These are phyloP conservation scores for Seminavis robusta DNA, from an alignment of 108 stramenopile species.

Conservation along the genomic window DNA sequence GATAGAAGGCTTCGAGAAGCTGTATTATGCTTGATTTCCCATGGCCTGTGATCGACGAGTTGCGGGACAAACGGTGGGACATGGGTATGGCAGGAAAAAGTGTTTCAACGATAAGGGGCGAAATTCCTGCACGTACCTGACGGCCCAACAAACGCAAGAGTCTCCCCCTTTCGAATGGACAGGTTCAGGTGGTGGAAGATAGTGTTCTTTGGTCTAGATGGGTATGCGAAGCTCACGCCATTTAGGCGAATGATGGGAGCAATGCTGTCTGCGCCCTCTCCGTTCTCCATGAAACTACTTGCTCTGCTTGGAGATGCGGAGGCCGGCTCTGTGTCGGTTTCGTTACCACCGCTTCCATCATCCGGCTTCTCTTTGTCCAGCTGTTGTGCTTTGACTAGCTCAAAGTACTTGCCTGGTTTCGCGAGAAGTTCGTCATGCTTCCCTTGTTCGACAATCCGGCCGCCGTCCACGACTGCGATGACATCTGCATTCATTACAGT, in stretches of 20 bases:
- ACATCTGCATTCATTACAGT: constrained; percentile 85
- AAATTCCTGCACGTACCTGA: constrained; percentile 33
- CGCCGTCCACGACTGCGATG: constrained; percentile 82
- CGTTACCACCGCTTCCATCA: background rate
- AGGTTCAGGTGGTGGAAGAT: constrained; percentile 45
- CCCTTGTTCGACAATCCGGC: constrained; percentile 84
- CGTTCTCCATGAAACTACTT: background rate
- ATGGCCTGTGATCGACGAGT: no score
- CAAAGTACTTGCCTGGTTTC: constrained; percentile 28
- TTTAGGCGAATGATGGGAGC: background rate
- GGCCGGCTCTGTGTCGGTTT: background rate
- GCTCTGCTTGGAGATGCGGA: background rate
- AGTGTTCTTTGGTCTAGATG: constrained; percentile 8
- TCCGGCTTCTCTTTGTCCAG: background rate
- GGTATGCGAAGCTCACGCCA: constrained; percentile 5
- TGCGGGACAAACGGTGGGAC: no score
- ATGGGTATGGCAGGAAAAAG: no score
- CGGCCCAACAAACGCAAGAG: constrained; percentile 69
- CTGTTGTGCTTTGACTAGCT: constrained; percentile 39
- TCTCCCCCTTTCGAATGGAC: constrained; percentile 36
- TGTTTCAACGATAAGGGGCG: no score
- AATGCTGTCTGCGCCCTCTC: background rate
- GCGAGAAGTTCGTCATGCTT: constrained; percentile 77
- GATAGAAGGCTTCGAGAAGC: no score
- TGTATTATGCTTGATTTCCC: no score